Conservation (phyloP, 345 rosid genomes). For the Arabidopsis suecica region DNA sequence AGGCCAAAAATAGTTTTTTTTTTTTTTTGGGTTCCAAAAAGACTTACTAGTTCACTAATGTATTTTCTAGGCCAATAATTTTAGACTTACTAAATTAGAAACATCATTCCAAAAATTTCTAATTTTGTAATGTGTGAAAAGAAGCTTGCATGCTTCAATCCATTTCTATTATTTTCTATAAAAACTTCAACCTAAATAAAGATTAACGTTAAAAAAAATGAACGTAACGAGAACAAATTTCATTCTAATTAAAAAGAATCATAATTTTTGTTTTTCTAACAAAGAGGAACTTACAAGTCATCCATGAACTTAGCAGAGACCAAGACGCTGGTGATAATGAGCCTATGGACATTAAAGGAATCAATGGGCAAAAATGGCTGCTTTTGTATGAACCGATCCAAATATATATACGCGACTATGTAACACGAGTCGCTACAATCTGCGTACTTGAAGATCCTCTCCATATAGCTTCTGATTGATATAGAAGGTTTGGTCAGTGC, state of each 20-base stretch:
- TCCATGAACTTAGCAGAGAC: conserved; percentile 86
- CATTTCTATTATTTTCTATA: too few relatives aligned
- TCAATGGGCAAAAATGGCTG: conserved; percentile 63
- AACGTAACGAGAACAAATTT: too few relatives aligned
- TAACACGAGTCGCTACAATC: conserved; percentile 78
- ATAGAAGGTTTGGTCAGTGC: conserved; percentile 61
- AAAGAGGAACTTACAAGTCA: conserved; percentile 61
- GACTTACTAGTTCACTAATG: not conserved
- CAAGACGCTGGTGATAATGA: conserved; percentile 76
- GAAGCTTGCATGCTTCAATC: not conserved
- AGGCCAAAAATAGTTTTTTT: not conserved
- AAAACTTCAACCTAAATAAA: too few relatives aligned
- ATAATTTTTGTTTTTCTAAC: too few relatives aligned
- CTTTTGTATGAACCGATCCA: conserved; percentile 63
- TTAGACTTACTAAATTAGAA: too few relatives aligned
- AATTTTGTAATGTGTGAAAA: not conserved
- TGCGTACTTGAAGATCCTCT: conserved; percentile 74
- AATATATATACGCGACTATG: conserved; percentile 74
- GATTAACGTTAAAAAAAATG: too few relatives aligned
- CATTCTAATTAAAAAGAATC: not conserved
- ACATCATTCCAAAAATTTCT: not conserved
- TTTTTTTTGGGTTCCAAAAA: too few relatives aligned
- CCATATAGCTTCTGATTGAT: conserved; percentile 63
- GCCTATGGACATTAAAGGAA: conserved; percentile 69
- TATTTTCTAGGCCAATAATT: too few relatives aligned